phyloP scores from a whole-genome alignment of 306 rosid genomes.

The Carpinus viminea region DNA sequence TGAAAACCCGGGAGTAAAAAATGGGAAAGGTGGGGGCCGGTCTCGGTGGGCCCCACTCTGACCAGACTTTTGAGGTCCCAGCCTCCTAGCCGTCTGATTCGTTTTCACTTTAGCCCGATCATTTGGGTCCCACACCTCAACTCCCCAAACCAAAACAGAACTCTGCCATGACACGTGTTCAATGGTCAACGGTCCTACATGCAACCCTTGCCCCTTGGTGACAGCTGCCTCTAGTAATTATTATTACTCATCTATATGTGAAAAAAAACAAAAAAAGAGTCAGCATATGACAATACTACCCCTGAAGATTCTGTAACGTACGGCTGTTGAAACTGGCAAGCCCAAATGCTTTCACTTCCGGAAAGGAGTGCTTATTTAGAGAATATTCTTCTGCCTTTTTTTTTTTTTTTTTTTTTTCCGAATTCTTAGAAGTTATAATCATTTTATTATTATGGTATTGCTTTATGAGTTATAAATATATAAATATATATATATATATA shows the following conservation, averaged over 20 bases:
- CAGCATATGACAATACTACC: background rate
- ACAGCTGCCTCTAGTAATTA: constrained; percentile 20
- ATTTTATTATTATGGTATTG: no score
- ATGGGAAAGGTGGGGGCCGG: constrained; percentile 27
- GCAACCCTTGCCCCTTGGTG: constrained; percentile 5
- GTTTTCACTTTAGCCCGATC: background rate
- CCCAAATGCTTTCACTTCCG: background rate
- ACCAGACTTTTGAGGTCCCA: background rate
- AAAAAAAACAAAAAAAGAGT: background rate
- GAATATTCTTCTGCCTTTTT: background rate
- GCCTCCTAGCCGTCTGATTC: constrained; percentile 17
- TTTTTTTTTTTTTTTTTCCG: no score
- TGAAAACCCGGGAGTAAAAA: constrained; percentile 18
- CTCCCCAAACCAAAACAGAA: background rate
- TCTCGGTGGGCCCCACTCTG: constrained; percentile 20
- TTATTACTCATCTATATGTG: background rate
- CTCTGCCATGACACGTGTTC: constrained; percentile 9
- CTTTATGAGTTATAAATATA: no score
- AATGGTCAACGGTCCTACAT: constrained; percentile 24
- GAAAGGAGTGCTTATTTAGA: background rate
- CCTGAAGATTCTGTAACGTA: background rate
- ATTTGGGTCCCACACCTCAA: constrained; percentile 1
- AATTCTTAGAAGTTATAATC: no score
- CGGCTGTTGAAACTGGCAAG: background rate
- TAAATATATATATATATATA: no score